Evolutionary conservation across 2,329 filamentous ascomycete species (phyloP).

Genomic region (Cordyceps cicadae): DNA sequence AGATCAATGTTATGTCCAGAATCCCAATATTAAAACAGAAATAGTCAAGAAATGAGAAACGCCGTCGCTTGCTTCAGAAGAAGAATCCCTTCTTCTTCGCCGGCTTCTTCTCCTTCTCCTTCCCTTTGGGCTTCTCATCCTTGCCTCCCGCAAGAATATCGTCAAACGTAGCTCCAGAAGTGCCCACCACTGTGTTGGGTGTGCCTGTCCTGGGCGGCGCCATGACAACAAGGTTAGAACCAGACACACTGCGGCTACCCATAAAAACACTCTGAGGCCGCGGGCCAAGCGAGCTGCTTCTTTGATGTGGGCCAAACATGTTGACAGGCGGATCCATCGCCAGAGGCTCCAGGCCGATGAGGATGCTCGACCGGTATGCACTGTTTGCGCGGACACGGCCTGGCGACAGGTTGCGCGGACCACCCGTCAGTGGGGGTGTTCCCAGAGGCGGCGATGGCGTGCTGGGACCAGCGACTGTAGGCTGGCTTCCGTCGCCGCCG

Average conservation of each 20-base stretch:
- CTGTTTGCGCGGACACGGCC: conserved; percentile 24
- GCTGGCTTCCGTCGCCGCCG: conserved; percentile 20
- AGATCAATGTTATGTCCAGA: neutral
- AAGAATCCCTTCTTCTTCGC: conserved; percentile 19
- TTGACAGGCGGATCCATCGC: conserved; percentile 27
- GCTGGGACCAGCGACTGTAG: conserved; percentile 15
- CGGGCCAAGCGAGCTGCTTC: conserved; percentile 29
- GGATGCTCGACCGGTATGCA: conserved; percentile 34
- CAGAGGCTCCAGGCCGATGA: conserved; percentile 35
- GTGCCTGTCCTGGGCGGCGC: conserved; percentile 14
- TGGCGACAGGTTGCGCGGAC: conserved; percentile 32
- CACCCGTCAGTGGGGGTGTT: conserved; percentile 26
- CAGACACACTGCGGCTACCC: conserved; percentile 26
- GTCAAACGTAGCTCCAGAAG: conserved; percentile 37
- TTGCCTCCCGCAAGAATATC: conserved; percentile 35
- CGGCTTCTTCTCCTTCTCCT: conserved; percentile 32
- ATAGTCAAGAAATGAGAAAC: neutral
- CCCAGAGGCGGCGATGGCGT: conserved; percentile 22
- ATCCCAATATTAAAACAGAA: neutral
- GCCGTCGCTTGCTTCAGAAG: neutral
- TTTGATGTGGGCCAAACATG: conserved; percentile 21
- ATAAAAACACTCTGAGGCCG: conserved; percentile 26
- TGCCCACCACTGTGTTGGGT: conserved; percentile 16
- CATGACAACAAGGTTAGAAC: conserved; percentile 27
- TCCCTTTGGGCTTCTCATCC: conserved; percentile 20